phyloP scores from a whole-genome alignment of 345 rosid genomes.

The Brassica nigra region DNA sequence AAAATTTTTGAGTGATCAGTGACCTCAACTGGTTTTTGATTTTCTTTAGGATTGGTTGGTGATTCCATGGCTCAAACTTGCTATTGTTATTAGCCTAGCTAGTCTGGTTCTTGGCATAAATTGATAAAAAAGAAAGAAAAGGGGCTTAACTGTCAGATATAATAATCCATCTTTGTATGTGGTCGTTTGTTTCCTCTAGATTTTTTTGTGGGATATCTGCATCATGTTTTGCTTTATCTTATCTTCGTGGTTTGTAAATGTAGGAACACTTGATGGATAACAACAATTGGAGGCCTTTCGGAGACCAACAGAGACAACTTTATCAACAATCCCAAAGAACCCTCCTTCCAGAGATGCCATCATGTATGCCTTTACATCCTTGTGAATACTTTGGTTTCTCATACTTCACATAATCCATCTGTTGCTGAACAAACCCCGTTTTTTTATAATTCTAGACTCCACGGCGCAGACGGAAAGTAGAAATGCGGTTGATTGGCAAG shows the following conservation, averaged over 20 bases:
- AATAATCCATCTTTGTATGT: no score
- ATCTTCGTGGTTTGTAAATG: neutral
- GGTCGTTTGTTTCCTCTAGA: no score
- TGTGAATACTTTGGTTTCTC: conserved; percentile 12
- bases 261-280: neutral
- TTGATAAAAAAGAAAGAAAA: conserved; percentile 30
- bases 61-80: neutral
- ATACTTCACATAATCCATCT: conserved; percentile 14
- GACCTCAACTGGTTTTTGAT: neutral
- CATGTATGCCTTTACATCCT: conserved; percentile 58
- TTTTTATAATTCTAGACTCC: conserved; percentile 48
- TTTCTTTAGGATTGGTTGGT: neutral
- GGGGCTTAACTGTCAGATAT: neutral
- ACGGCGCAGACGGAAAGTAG: conserved; percentile 67
- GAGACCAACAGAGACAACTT: neutral
- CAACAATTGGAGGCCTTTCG: neutral
- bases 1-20: neutral
- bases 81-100: neutral
- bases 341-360: conserved; percentile 64
- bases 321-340: conserved; percentile 34
- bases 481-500: conserved; percentile 86
- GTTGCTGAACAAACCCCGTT: conserved; percentile 17
- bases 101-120: neutral
- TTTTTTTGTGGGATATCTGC: neutral
- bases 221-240: neutral